phyloP scores from a whole-genome alignment of 345 rosid species.

The Acer campestre region DNA sequence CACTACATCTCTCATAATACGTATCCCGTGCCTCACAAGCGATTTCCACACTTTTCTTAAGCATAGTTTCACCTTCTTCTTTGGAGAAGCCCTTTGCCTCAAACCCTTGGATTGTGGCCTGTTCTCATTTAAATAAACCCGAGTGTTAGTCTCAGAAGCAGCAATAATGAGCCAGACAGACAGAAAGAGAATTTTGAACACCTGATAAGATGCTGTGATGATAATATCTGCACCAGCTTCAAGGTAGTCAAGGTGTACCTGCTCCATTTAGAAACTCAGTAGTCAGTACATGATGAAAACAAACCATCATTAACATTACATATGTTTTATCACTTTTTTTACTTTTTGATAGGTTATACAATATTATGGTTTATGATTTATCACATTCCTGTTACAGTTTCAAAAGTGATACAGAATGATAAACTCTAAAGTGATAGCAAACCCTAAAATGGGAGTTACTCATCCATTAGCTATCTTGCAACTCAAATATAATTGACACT shows the following conservation, averaged over 20 bases:
- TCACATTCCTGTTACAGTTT: neutral
- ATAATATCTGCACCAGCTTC: constrained; percentile 91
- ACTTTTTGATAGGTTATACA: neutral
- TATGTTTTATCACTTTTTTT: neutral
- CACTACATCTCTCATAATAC: constrained; percentile 48
- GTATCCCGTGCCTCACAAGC: constrained; percentile 65
- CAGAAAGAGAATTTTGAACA: constrained; percentile 17
- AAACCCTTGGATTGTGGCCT: constrained; percentile 88
- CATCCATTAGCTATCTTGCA: neutral
- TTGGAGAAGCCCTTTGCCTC: constrained; percentile 66
- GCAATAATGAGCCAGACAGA: neutral
- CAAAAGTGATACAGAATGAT: neutral
- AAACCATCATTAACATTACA: constrained; percentile 11
- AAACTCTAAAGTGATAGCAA: neutral
- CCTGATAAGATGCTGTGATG: constrained; percentile 77
- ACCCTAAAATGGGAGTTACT: neutral
- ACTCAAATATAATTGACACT: neutral
- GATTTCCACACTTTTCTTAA: constrained; percentile 65
- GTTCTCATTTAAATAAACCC: constrained; percentile 19
- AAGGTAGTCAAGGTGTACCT: constrained; percentile 84
- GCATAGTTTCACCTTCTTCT: constrained; percentile 60
- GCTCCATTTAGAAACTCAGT: constrained; percentile 28
- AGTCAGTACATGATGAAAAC: constrained; percentile 21
- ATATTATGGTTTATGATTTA: neutral
- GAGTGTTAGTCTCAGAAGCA: constrained; percentile 16